Evolutionary conservation across 2,329 filamentous ascomycete species (phyloP).

Genomic region (Clonostachys rhizophaga): DNA sequence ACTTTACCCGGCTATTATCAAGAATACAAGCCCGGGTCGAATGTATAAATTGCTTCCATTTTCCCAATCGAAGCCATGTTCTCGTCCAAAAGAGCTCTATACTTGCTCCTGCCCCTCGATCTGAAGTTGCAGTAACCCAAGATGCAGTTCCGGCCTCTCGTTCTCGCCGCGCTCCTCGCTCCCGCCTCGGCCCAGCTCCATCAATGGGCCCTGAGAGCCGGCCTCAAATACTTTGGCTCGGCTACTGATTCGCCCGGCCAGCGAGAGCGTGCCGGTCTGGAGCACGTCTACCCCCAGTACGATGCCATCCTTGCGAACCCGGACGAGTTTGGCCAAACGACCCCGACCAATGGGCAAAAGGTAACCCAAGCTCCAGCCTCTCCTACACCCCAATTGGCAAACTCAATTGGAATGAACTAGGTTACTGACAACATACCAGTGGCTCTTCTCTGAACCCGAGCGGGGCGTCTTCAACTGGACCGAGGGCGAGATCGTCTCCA

Average conservation of each 20-base stretch:
- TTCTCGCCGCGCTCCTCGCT: slow-evolving; percentile 16
- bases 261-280: slow-evolving; percentile 35
- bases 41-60: too few species aligned
- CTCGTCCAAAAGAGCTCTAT: too few species aligned
- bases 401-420: not conserved
- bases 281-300: slow-evolving; percentile 48
- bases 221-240: slow-evolving; percentile 55
- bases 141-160: too few species aligned
- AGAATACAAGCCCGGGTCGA: too few species aligned
- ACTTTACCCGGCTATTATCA: too few species aligned
- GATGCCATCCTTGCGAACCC: slow-evolving; percentile 45
- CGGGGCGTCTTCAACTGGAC: slow-evolving; percentile 57
- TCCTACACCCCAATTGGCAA: not conserved
- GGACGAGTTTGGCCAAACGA: slow-evolving; percentile 57
- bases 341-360: slow-evolving; percentile 55
- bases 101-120: too few species aligned
- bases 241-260: slow-evolving; percentile 47
- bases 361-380: slow-evolving; percentile 6
- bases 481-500: slow-evolving; percentile 44
- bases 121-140: too few species aligned
- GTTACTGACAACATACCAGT: slow-evolving; percentile 20
- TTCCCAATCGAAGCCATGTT: too few species aligned
- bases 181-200: slow-evolving; percentile 33
- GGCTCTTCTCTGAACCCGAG: slow-evolving; percentile 55
- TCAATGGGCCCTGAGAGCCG: slow-evolving; percentile 43